Conservation (phyloP, 257 asterid genomes). For the Thymus mandschuricus region DNA sequence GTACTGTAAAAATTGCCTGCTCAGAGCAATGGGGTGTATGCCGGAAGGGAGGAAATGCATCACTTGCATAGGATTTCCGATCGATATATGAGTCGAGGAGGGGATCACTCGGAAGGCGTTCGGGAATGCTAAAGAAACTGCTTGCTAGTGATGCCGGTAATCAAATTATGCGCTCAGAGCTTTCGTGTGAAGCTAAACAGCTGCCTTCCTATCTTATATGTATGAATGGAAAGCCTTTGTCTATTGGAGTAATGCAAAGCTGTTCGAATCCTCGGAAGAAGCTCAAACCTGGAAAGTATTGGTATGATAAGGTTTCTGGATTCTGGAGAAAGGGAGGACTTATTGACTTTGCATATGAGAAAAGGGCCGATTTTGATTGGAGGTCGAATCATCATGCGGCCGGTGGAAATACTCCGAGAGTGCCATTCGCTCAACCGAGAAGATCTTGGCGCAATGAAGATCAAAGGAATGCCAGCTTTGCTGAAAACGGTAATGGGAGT, state of each 20-base stretch:
- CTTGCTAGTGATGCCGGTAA: constrained; percentile 47
- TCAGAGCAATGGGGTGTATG: constrained; percentile 97
- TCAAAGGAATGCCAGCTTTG: too few relatives aligned
- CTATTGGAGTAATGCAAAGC: constrained; percentile 61
- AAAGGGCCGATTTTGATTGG: too few relatives aligned
- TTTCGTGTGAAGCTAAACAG: constrained; percentile 68
- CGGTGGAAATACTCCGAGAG: too few relatives aligned
- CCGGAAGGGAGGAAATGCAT: constrained; percentile 94
- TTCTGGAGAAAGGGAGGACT: constrained; percentile 99
- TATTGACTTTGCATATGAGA: too few relatives aligned
- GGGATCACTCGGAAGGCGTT: constrained; percentile 66
- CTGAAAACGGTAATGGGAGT: too few relatives aligned
- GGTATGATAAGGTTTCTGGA: constrained; percentile 97
- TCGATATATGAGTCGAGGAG: constrained; percentile 72
- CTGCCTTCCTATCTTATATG: constrained; percentile 59
- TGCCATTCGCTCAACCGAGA: too few relatives aligned
- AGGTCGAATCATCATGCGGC: too few relatives aligned
- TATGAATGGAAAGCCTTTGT: constrained; percentile 65
- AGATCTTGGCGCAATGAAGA: too few relatives aligned
- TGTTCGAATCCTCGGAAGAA: constrained; percentile 84
- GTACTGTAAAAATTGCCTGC: constrained; percentile 73
- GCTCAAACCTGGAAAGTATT: constrained; percentile 79
- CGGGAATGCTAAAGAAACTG: constrained; percentile 66
- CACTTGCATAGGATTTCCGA: constrained; percentile 64
- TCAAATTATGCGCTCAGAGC: constrained; percentile 60